Conservation (phyloP, 495 filamentous ascomycete species). For the Annulohypoxylon stygium region DNA sequence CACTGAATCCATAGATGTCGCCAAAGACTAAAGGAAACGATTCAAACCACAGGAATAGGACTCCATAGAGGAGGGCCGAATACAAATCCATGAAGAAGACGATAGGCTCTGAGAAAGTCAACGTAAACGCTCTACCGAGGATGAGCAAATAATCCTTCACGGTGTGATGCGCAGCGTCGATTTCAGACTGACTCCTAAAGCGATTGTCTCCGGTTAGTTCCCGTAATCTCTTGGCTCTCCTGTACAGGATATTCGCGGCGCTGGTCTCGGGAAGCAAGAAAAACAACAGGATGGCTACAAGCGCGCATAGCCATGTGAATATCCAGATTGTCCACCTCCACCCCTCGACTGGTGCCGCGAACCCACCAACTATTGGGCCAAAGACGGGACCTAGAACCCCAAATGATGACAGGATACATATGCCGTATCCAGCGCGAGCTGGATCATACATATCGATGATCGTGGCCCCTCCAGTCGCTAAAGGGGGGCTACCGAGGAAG, state of each 20-base stretch:
- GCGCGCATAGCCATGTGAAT: slow-evolving; percentile 43
- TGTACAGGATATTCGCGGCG: slow-evolving; percentile 52
- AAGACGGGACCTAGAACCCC: slow-evolving; percentile 59
- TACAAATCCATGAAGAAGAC: slow-evolving; percentile 62
- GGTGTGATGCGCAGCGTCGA: slow-evolving; percentile 47
- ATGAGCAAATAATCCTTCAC: slow-evolving; percentile 43
- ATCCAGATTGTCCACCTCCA: slow-evolving; percentile 52
- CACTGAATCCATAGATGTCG: slow-evolving; percentile 72
- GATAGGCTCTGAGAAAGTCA: slow-evolving; percentile 53
- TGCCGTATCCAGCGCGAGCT: slow-evolving; percentile 18
- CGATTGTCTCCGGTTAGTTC: slow-evolving; percentile 50
- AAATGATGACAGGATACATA: slow-evolving; percentile 43
- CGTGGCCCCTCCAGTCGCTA: slow-evolving; percentile 45
- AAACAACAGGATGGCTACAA: slow-evolving; percentile 44
- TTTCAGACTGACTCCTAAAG: slow-evolving; percentile 50
- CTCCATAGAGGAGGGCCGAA: slow-evolving; percentile 75
- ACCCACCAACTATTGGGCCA: slow-evolving; percentile 61
- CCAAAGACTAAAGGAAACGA: slow-evolving; percentile 81
- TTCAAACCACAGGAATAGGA: slow-evolving; percentile 87
- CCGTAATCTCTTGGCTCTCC: slow-evolving; percentile 51
- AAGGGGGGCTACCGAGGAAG: slow-evolving; percentile 43
- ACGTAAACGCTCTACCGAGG: slow-evolving; percentile 52
- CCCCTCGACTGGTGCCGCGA: slow-evolving; percentile 49
- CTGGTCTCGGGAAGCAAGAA: slow-evolving; percentile 55
- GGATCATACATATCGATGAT: slow-evolving; percentile 44